These are phyloP conservation scores for Cutaneotrichosporon sp. DNA, from an alignment of 1,284 basidiomycete genomes.

Conservation along the genomic window DNA sequence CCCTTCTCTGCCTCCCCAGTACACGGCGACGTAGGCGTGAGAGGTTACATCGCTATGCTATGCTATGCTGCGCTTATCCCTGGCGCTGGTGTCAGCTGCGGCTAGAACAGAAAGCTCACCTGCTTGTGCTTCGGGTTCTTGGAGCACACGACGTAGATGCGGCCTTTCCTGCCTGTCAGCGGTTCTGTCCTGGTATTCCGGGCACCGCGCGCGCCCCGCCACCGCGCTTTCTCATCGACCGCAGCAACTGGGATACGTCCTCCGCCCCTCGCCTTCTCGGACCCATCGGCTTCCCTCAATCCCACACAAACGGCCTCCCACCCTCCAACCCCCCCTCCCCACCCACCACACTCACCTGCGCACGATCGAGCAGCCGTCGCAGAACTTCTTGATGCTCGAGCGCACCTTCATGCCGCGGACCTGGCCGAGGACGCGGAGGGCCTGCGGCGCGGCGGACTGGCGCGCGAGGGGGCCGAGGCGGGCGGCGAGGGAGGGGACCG, in stretches of 20 bases:
- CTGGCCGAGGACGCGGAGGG: conserved; percentile 30
- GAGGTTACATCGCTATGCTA: conserved; percentile 8
- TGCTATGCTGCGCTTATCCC: conserved; percentile 12
- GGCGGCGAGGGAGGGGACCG: conserved; percentile 1
- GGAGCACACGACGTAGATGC: conserved; percentile 89
- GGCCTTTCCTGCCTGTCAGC: conserved; percentile 66
- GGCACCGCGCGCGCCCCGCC: not conserved
- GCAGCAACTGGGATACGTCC: too few relatives aligned
- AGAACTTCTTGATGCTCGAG: conserved; percentile 88
- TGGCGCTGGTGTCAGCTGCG: conserved; percentile 17
- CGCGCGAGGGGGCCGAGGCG: conserved; percentile 10
- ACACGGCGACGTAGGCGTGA: not conserved
- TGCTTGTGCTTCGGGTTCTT: conserved; percentile 98
- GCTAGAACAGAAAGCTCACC: conserved; percentile 60
- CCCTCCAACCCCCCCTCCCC: not conserved
- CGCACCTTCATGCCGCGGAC: conserved; percentile 92
- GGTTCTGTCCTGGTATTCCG: too few relatives aligned
- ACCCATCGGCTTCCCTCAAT: not conserved
- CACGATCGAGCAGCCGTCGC: conserved; percentile 84
- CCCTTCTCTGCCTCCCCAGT: too few relatives aligned
- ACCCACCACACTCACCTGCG: conserved; percentile 53
- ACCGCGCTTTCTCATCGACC: not conserved
- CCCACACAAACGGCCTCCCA: not conserved
- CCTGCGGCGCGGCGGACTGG: conserved; percentile 15
- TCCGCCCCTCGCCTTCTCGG: not conserved